Evolutionary conservation across 495 filamentous ascomycete species (phyloP).

Genomic region (Extremus antarcticus): DNA sequence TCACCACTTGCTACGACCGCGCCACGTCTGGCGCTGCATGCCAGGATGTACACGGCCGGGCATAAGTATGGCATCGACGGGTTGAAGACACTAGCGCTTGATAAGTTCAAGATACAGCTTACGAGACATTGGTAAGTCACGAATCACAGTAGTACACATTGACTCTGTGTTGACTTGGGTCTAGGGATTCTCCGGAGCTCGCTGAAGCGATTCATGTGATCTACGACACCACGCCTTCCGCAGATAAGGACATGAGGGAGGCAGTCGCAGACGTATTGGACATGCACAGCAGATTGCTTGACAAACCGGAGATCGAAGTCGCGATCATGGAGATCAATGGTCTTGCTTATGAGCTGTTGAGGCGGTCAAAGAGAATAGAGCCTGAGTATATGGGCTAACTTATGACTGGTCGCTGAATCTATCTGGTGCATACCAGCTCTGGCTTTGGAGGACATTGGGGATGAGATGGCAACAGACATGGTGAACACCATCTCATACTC

Average conservation of each 20-base stretch:
- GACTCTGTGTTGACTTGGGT: not conserved
- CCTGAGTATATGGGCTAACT: slow-evolving; percentile 5
- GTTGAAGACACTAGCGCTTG: slow-evolving; percentile 4
- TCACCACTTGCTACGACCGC: slow-evolving; percentile 3
- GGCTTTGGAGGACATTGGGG: too few relatives aligned
- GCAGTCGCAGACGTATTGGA: slow-evolving; percentile 4
- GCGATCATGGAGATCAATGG: slow-evolving; percentile 9
- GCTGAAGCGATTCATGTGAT: slow-evolving; percentile 9
- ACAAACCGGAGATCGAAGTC: slow-evolving; percentile 5
- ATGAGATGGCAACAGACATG: too few relatives aligned
- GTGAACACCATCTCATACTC: too few relatives aligned
- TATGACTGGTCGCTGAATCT: too few relatives aligned
- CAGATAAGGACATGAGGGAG: slow-evolving; percentile 7
- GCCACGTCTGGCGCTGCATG: slow-evolving; percentile 1
- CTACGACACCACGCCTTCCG: slow-evolving; percentile 4
- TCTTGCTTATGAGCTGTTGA: slow-evolving; percentile 12
- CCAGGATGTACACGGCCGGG: slow-evolving; percentile 8
- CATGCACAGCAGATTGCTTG: slow-evolving; percentile 6
- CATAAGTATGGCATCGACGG: slow-evolving; percentile 3
- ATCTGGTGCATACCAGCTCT: too few relatives aligned
- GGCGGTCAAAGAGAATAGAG: slow-evolving; percentile 1
- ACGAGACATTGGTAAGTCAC: slow-evolving; percentile 6
- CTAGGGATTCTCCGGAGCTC: slow-evolving; percentile 6
- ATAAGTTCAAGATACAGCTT: slow-evolving; percentile 12
- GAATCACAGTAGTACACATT: not conserved